Evolutionary conservation across 1,284 basidiomycete species (phyloP).

Genomic region (Marasmius sp.): DNA sequence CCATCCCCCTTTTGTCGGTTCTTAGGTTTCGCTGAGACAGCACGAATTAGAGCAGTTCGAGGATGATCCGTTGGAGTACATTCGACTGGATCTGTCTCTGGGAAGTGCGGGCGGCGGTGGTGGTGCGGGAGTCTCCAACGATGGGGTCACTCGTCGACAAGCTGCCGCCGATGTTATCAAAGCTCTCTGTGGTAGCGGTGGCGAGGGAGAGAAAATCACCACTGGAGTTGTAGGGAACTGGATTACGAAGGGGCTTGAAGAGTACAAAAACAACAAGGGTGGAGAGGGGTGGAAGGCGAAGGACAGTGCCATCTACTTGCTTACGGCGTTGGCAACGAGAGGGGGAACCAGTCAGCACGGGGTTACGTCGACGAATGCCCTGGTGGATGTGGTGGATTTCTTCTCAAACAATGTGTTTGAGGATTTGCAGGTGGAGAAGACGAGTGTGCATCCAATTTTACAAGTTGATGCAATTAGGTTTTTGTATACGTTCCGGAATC

Average conservation of each 20-base stretch:
- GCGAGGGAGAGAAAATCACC: conserved; percentile 69
- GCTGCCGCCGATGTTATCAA: conserved; percentile 93
- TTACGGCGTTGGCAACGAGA: conserved; percentile 88
- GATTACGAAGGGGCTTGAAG: conserved; percentile 73
- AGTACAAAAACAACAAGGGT: conserved; percentile 55
- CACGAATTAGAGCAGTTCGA: conserved; percentile 97
- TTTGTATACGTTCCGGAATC: conserved; percentile 92
- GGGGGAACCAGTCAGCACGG: conserved; percentile 89
- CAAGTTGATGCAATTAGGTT: conserved; percentile 97
- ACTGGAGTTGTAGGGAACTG: conserved; percentile 81
- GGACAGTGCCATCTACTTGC: conserved; percentile 93
- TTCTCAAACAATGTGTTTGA: conserved; percentile 91
- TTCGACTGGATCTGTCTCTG: conserved; percentile 83
- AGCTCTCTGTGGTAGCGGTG: conserved; percentile 72
- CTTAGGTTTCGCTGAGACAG: conserved; percentile 66
- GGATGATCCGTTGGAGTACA: conserved; percentile 95
- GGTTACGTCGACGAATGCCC: conserved; percentile 89
- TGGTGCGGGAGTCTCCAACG: neutral
- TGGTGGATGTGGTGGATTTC: conserved; percentile 94
- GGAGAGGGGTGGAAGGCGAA: conserved; percentile 88
- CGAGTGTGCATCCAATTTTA: conserved; percentile 83
- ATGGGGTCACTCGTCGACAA: conserved; percentile 78
- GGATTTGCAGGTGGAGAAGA: conserved; percentile 78
- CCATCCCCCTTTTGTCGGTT: too few relatives aligned
- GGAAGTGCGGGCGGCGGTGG: conserved; percentile 57